Conservation (phyloP, 2,329 filamentous ascomycete genomes). For the Colletotrichum gloeosporioides region DNA sequence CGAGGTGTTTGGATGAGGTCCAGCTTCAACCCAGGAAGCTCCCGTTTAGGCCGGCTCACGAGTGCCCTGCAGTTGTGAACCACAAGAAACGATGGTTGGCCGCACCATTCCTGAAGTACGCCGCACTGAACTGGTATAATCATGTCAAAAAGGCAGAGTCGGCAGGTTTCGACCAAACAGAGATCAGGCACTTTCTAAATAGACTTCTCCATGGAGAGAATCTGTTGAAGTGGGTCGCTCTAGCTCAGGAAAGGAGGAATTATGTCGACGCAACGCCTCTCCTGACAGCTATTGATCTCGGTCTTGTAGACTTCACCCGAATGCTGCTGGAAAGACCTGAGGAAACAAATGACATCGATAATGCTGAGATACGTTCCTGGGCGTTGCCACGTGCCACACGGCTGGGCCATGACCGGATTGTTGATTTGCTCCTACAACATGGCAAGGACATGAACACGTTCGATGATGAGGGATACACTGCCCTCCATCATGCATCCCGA, state of each 20-base stretch:
- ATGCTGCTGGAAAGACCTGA: not conserved
- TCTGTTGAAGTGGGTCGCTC: not conserved
- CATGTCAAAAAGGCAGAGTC: not conserved
- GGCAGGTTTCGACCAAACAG: not conserved
- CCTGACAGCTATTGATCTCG: not conserved
- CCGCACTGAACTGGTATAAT: not conserved
- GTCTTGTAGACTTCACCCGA: not conserved
- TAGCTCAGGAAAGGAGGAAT: not conserved
- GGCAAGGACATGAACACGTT: not conserved
- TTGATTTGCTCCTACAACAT: not conserved
- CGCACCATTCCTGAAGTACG: not conserved
- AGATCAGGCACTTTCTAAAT: not conserved
- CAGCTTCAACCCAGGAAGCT: not conserved
- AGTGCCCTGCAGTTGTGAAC: not conserved
- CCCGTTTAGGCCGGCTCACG: not conserved
- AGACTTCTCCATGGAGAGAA: not conserved
- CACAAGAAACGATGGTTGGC: not conserved
- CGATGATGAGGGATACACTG: not conserved
- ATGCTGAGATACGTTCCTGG: not conserved
- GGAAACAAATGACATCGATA: not conserved
- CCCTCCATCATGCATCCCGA: slow-evolving; percentile 39
- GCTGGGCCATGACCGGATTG: not conserved
- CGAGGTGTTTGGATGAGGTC: not conserved
- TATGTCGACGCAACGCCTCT: not conserved
- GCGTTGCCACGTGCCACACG: not conserved